A percentile compares a stretch with the other conserved stretches of the same genome.
These are phyloP conservation scores for Dimargaris cristalligena DNA, from an alignment of 192 early-diverging fungal genomes.

Conservation along the genomic window DNA sequence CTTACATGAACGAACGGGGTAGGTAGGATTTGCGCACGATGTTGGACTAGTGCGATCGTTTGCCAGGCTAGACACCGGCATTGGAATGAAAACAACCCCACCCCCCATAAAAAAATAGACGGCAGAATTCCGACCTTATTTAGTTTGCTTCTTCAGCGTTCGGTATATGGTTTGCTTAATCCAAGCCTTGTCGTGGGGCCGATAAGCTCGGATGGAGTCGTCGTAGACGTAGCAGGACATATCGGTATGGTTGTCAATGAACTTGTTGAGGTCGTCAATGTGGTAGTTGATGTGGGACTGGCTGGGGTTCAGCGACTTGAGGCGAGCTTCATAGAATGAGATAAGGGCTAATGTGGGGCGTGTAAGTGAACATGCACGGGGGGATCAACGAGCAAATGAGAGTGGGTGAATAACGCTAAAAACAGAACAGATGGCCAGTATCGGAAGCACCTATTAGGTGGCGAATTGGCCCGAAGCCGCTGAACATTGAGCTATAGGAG, in stretches of 20 bases:
- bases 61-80: too few species aligned
- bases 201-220: slow-evolving; percentile 8
- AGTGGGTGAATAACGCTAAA: neutral
- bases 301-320: slow-evolving; percentile 18
- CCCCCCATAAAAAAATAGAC: too few species aligned
- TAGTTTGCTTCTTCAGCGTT: too few species aligned
- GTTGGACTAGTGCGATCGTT: too few species aligned
- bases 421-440: neutral
- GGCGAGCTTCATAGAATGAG: slow-evolving; percentile 18
- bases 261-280: slow-evolving; percentile 21
- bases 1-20: too few species aligned
- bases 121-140: too few species aligned
- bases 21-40: too few species aligned
- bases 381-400: neutral
- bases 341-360: slow-evolving; percentile 11
- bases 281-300: slow-evolving; percentile 19
- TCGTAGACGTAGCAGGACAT: slow-evolving; percentile 14
- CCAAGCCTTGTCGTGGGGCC: slow-evolving; percentile 14
- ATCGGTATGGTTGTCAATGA: slow-evolving; percentile 22
- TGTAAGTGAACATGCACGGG: neutral
- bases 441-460: neutral
- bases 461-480: neutral
- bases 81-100: too few species aligned
- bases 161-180: slow-evolving; percentile 11
- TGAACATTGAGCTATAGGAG: too few species aligned